A percentile compares a stretch with the other conserved stretches of the same genome.
Evolutionary conservation across 1,284 basidiomycete species (phyloP).

Genomic region (Psilocybe mexicana): DNA sequence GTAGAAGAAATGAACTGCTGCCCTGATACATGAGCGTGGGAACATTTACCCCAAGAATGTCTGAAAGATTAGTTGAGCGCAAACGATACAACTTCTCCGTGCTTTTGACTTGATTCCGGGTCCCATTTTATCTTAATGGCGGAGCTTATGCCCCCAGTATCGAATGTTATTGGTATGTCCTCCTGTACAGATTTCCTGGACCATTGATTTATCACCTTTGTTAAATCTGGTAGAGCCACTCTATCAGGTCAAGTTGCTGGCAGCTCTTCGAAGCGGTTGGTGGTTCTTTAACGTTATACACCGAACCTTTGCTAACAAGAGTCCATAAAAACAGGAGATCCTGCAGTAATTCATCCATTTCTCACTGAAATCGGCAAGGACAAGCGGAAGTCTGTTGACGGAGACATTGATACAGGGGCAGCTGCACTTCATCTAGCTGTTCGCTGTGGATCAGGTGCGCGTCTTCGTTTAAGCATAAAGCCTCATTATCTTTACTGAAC

Average conservation of each 20-base stretch:
- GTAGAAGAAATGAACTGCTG: not conserved
- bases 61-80: not conserved
- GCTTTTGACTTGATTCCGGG: not conserved
- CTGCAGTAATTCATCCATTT: conserved; percentile 80
- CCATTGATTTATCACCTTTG: not conserved
- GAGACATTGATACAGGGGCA: conserved; percentile 60
- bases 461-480: not conserved
- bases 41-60: conserved; percentile 8
- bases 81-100: not conserved
- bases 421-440: conserved; percentile 86
- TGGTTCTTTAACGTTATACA: not conserved
- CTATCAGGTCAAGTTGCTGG: conserved; percentile 78
- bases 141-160: not conserved
- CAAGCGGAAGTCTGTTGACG: conserved; percentile 48
- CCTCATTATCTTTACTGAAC: not conserved
- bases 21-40: not conserved
- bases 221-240: conserved; percentile 50
- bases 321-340: conserved; percentile 55
- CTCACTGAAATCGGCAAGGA: conserved; percentile 75
- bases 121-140: not conserved
- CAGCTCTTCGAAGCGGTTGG: conserved; percentile 67
- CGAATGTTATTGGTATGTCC: not conserved
- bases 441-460: conserved; percentile 78
- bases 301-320: not conserved
- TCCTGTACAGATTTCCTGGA: not conserved